These are phyloP conservation scores for Monosporascus sp. DNA, from an alignment of 2,329 filamentous ascomycete species.

Conservation along the genomic window DNA sequence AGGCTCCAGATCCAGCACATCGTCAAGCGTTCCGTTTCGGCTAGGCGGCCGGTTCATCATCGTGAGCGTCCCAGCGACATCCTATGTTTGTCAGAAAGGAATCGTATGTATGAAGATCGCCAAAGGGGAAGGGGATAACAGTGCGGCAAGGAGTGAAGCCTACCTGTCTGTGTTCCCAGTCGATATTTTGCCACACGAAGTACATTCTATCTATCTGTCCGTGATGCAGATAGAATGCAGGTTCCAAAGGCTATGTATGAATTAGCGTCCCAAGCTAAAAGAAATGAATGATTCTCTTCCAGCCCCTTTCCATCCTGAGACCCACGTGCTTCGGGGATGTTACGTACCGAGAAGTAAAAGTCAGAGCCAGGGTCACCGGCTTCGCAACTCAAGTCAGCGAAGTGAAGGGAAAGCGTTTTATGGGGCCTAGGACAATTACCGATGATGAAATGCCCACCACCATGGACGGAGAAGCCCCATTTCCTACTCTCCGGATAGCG, in stretches of 20 bases:
- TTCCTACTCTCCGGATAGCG: slow-evolving; percentile 19
- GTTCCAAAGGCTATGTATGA: slow-evolving; percentile 30
- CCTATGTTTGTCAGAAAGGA: slow-evolving; percentile 14
- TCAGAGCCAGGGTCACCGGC: slow-evolving; percentile 43
- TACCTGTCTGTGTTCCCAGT: slow-evolving; percentile 32
- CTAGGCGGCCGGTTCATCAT: slow-evolving; percentile 34
- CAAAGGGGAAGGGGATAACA: background rate
- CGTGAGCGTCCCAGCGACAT: slow-evolving; percentile 36
- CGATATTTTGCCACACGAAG: slow-evolving; percentile 44
- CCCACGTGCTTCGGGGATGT: too few relatives aligned
- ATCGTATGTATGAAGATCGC: background rate
- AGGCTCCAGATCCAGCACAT: slow-evolving; percentile 24
- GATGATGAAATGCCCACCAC: slow-evolving; percentile 30
- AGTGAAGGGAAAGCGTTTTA: background rate
- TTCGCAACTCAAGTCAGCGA: slow-evolving; percentile 13
- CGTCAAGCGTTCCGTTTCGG: slow-evolving; percentile 36
- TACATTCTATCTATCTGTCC: slow-evolving; percentile 40
- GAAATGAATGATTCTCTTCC: too few relatives aligned
- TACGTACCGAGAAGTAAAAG: slow-evolving; percentile 29
- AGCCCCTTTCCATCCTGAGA: too few relatives aligned
- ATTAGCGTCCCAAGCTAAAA: background rate
- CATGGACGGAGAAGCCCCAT: slow-evolving; percentile 24
- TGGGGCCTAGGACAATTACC: slow-evolving; percentile 12
- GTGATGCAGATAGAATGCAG: slow-evolving; percentile 41
- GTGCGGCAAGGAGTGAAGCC: background rate